Base-by-base conservation (phyloP, 257 asterid genomes). In the Solanum okadae region DNA sequence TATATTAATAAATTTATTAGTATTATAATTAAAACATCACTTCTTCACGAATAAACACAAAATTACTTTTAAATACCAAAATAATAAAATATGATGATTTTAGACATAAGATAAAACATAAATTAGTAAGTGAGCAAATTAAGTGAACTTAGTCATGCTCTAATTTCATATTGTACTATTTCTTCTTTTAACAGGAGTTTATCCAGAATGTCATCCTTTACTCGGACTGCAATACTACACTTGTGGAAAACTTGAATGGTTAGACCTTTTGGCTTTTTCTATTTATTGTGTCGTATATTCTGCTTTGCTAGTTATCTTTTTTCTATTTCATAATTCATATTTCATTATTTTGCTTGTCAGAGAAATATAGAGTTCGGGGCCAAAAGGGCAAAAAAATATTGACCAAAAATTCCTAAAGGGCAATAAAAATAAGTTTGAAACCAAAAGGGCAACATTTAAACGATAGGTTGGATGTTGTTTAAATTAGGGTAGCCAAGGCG, bases 231-330 rank as follows among this genome's bases (percentile, higher is more conserved):
- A 97, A 71, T 91, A 94, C 87, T 94, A 95, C 89, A 94, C 91
- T 70, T 94, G 98, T 65, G 99, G 99, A 78, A 97, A 95, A 91
- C 96, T 97, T 27, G 99, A 97, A 94, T 97, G 99, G 99, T 97
- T 87, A 89, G 93, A 89, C 61, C 73, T n/a, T 84, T 37, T 75
- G 49, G 2, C 14, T 72, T 49, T 75, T 22, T 78, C 40, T n/a
- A 86, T 65, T 49, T 56, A 46, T 73, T 46, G 71, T 72, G 83
- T 63, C 13, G 22, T 4, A 27, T 49, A 20, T 85, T 75, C 56
- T 67, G 6, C 49, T 38, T 61, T 61, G 13, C 44, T 14, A 52
- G 29, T 14, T n/a, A 22, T 23, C 59, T 40, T 79, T n/a, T 29
- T 59, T 37, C 15, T 25, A 25, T 49, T n/a, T n/a, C n/a, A n/a